Percentiles rank a stretch among this genome's conserved stretches.
Conservation (phyloP, 495 filamentous ascomycete species). For the Xylaria telfairii region DNA sequence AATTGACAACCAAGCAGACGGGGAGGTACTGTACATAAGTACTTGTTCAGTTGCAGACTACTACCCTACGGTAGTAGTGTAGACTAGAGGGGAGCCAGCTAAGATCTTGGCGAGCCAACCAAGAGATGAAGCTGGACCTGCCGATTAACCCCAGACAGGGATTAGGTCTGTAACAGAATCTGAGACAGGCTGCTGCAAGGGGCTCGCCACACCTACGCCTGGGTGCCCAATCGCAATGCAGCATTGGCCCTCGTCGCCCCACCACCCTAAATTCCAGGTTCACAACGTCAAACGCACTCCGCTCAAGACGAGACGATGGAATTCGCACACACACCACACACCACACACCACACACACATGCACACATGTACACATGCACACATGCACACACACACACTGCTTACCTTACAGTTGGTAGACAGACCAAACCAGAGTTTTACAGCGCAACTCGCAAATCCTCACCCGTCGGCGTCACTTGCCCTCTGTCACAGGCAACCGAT, state of each 20-base stretch:
- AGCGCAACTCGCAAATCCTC: neutral
- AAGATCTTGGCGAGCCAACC: slow-evolving; percentile 11
- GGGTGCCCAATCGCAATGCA: slow-evolving; percentile 10
- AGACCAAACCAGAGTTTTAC: neutral
- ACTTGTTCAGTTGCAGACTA: too few relatives aligned
- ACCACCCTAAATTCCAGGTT: slow-evolving; percentile 27
- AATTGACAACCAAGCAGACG: neutral
- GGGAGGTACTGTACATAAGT: neutral
- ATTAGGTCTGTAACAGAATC: slow-evolving; percentile 28
- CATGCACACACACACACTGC: neutral
- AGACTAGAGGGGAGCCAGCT: slow-evolving; percentile 3
- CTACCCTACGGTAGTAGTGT: too few relatives aligned
- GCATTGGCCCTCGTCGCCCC: slow-evolving; percentile 1
- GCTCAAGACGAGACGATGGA: slow-evolving; percentile 15
- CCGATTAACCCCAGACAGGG: slow-evolving; percentile 27
- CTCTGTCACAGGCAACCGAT: neutral
- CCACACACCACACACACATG: neutral
- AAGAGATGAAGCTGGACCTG: slow-evolving; percentile 14
- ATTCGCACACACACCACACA: neutral
- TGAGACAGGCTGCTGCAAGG: slow-evolving; percentile 31
- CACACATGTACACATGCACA: neutral
- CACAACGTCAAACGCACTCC: slow-evolving; percentile 29
- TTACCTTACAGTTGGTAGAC: neutral
- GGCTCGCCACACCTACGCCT: slow-evolving; percentile 13
- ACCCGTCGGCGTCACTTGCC: slow-evolving; percentile 2